These are phyloP conservation scores for Ceratorhiza oryzae-sativae DNA, from an alignment of 1,284 basidiomycete species.

Conservation along the genomic window DNA sequence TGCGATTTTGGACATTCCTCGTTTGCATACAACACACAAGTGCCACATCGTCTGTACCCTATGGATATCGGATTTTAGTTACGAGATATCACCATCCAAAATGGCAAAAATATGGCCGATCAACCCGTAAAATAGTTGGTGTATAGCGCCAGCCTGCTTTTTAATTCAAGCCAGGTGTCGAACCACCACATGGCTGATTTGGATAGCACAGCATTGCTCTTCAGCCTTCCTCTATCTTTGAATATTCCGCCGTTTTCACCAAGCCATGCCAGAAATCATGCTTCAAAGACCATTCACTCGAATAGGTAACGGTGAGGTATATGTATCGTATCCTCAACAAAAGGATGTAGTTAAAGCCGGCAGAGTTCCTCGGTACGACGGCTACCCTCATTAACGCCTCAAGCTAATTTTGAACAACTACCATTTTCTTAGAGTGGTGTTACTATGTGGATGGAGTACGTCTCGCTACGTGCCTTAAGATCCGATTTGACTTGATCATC, in stretches of 20 bases:
- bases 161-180: too few relatives aligned
- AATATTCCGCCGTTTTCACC: neutral
- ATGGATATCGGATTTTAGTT: too few relatives aligned
- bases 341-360: neutral
- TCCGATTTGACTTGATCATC: neutral
- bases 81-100: too few relatives aligned
- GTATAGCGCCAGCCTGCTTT: too few relatives aligned
- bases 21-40: too few relatives aligned
- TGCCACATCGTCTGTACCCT: too few relatives aligned
- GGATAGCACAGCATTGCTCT: too few relatives aligned
- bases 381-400: neutral
- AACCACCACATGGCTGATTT: too few relatives aligned
- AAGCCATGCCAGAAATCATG: neutral
- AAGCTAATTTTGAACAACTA: neutral
- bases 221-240: neutral
- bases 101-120: too few relatives aligned
- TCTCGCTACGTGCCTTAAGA: neutral
- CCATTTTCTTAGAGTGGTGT: neutral
- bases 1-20: too few relatives aligned
- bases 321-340: slow-evolving; percentile 18
- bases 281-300: slow-evolving; percentile 3
- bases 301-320: neutral
- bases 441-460: slow-evolving; percentile 34
- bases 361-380: slow-evolving; percentile 5
- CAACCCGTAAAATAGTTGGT: too few relatives aligned